phyloP scores from a whole-genome alignment of 2,329 filamentous ascomycete species.

The Colletotrichum tropicale region DNA sequence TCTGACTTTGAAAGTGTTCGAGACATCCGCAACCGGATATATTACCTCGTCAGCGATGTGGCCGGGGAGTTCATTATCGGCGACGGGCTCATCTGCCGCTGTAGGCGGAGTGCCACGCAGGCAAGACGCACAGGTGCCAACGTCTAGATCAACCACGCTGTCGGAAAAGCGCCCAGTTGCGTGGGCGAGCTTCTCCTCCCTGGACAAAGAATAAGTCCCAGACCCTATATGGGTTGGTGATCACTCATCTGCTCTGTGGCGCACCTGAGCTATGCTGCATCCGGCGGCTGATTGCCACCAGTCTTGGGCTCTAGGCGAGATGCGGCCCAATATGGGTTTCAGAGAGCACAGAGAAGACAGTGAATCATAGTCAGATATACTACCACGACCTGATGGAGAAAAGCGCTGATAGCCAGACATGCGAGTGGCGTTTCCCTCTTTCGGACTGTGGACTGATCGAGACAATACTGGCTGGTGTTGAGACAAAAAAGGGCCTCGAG shows the following conservation, averaged over 20 bases:
- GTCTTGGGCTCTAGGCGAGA: neutral
- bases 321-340: neutral
- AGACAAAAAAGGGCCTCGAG: neutral
- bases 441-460: neutral
- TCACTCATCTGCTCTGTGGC: neutral
- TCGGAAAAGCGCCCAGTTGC: neutral
- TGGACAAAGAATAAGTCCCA: neutral
- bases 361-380: neutral
- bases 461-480: neutral
- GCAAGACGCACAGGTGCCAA: neutral
- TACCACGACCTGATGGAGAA: neutral
- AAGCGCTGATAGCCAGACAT: neutral
- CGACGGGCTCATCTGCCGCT: neutral
- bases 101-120: neutral
- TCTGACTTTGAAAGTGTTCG: neutral
- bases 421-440: neutral
- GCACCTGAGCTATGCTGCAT: neutral
- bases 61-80: neutral
- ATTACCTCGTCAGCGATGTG: neutral
- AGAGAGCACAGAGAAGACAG: neutral
- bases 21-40: neutral
- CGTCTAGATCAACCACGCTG: neutral
- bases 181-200: neutral
- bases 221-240: neutral
- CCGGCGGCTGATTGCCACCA: neutral